Base-by-base conservation (phyloP, 352 stramenopile species). In the Phytophthora hybrid region DNA sequence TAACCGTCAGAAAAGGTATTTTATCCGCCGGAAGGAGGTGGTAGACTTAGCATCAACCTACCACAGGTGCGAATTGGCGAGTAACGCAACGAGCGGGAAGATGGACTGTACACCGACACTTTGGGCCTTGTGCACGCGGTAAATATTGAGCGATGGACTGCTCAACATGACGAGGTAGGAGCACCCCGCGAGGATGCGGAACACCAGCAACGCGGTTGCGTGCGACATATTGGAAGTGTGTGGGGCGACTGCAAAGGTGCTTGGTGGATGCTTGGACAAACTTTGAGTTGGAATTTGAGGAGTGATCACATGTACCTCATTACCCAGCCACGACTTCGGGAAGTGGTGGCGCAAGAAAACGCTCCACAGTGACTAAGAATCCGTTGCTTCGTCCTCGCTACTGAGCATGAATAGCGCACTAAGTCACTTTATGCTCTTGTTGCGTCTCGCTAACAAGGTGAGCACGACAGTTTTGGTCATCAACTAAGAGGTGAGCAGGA, bases 21-120 rank as follows among this genome's bases (percentile, higher is more conserved):
- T 21, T 49, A 9, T 49, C 41, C 5, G 18, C 21, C 5, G 10
- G 10, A 21, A 49, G 6, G 41, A 5, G 13, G 13, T 49, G 41
- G 14, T 18, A 49, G 13, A 55, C 23, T 26, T 26, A 26, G 23
- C n/a, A n/a, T n/a, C n/a, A n/a, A n/a, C 68, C 8, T 57, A 79
- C 79, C 79, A 83, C 21, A 82, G 37, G 16, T 85, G 76, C 11
- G 73, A 83, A 52, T 76, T 82, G 11, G 68, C 73, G 2, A 80
- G 70, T 23, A 85, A 49, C 52, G 76, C 66, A 8, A 79, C 73
- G 9, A 85, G 66, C 1, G 79, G 78, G 47, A 85, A 54, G 26
- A 83, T 73, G 23, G 71, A 79, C 11, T 79, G 73, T 16, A 83
- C 51, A 2, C 76, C 79, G 21, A 80, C 69, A 54, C 72, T 64